Evolutionary conservation across 2,329 filamentous ascomycete genomes (phyloP).

Genomic region (Aureobasidium sp.): DNA sequence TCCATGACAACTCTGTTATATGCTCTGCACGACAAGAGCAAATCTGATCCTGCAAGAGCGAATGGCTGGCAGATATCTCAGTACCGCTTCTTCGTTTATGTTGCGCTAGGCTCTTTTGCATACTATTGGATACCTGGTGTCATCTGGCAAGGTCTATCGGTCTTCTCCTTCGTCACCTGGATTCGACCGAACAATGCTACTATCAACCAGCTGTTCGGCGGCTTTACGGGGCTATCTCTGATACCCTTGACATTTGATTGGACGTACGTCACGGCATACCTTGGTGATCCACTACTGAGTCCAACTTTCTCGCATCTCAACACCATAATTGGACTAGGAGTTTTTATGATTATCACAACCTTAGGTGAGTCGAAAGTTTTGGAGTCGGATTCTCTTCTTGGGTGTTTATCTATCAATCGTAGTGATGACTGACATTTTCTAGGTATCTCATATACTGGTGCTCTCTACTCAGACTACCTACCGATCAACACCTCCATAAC

Average conservation of each 20-base stretch:
- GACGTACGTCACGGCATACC: background rate
- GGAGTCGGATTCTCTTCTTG: background rate
- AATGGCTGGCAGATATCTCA: slow-evolving; percentile 72
- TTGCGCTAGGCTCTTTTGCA: slow-evolving; percentile 48
- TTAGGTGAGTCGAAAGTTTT: background rate
- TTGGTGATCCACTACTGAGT: background rate
- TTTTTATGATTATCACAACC: slow-evolving; percentile 1
- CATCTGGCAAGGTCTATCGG: slow-evolving; percentile 72
- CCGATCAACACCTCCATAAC: slow-evolving; percentile 75
- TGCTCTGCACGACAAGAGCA: background rate
- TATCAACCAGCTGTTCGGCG: slow-evolving; percentile 74
- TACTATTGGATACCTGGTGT: slow-evolving; percentile 83
- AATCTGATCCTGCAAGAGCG: background rate
- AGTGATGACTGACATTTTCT: background rate
- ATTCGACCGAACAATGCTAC: slow-evolving; percentile 76
- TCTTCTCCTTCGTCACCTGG: slow-evolving; percentile 84
- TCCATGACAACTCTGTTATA: slow-evolving; percentile 85
- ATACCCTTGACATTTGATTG: slow-evolving; percentile 26
- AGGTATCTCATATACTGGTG: slow-evolving; percentile 61
- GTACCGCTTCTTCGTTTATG: slow-evolving; percentile 76
- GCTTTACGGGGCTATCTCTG: slow-evolving; percentile 70
- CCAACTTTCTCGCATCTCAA: slow-evolving; percentile 1
- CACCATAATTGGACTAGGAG: background rate
- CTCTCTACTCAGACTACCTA: slow-evolving; percentile 74
- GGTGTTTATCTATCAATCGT: background rate